phyloP scores from a whole-genome alignment of 2,329 filamentous ascomycete species.

The Cladosporium sp. region DNA sequence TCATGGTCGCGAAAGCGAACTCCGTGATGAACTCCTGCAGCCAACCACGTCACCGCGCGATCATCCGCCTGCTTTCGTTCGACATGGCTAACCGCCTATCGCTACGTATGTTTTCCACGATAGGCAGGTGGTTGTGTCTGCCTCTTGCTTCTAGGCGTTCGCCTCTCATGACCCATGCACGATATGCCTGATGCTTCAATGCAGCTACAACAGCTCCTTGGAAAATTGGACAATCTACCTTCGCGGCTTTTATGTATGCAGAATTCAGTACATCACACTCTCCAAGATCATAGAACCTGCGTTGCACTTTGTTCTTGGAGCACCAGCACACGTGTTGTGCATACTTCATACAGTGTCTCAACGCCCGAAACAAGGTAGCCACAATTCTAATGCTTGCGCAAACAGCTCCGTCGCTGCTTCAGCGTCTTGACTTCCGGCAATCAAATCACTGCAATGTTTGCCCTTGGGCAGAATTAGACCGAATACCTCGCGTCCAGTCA shows the following conservation, averaged over 20 bases:
- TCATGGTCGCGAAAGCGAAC: background rate
- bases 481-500: conserved; percentile 23
- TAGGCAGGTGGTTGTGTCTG: background rate
- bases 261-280: background rate
- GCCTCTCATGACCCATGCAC: background rate
- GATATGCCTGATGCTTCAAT: background rate
- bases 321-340: too few relatives aligned
- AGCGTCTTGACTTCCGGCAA: conserved; percentile 21
- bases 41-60: background rate
- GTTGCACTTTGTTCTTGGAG: too few relatives aligned
- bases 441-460: conserved; percentile 25
- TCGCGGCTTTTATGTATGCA: background rate
- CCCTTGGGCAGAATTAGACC: conserved; percentile 25
- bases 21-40: background rate
- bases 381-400: conserved; percentile 24
- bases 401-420: conserved; percentile 24
- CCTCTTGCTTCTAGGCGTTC: background rate
- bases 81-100: background rate
- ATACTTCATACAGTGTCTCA: background rate
- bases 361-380: conserved; percentile 26
- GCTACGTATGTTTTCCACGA: background rate
- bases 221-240: background rate
- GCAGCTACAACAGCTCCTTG: background rate
- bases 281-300: too few relatives aligned
- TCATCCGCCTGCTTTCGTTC: background rate